Base-by-base conservation (phyloP, 2,329 filamentous ascomycete genomes). In the Scleromitrula shiraiana region DNA sequence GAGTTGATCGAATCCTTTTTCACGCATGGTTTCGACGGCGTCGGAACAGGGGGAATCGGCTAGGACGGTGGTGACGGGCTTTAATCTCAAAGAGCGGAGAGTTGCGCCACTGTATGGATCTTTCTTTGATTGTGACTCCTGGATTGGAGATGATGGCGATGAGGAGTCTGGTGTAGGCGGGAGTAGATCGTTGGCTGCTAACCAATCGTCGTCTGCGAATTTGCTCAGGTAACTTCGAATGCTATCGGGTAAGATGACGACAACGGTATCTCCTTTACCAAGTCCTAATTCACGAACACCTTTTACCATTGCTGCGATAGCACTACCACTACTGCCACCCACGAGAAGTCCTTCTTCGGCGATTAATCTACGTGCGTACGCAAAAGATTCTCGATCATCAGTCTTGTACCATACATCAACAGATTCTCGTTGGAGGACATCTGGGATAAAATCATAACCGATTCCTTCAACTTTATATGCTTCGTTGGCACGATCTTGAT, bases 381-480 rank as follows among this genome's bases (percentile, higher is more conserved):
- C 76, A 70, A 98, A 98, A 2, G 90, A 90, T 64, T 95, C 86
- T 52, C 80, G 78, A 64, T 98, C 93, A 53, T 91, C 87, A 3
- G 93, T 98, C 79, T 98, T 98, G 73, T 96, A 97, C 93, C 93
- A 98, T 64, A 84, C 85, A 67, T 96, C 87, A 24, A 98, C 86
- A 5, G 78, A 66, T 23, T 82, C 68, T 62, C 84, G 88, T 56
- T 93, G 82, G 47, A 98, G 74, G 5, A 98, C 94, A 20, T 97
- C 88, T 6, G 94, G 93, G 51, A 98, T 85, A 66, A 98, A 98
- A 67, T 98, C 93, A 66, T 98, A 98, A 17, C 93, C 93, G 61
- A 98, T 98, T 36, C 93, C 93, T 71, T 98, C 93, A 1, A 98
- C 93, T 72, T 98, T 97, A 74, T 98, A 98, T 1, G 83, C 74